These are phyloP conservation scores for Echeveria elegans DNA, from an alignment of 164 flowering plant genomes.

Conservation along the genomic window DNA sequence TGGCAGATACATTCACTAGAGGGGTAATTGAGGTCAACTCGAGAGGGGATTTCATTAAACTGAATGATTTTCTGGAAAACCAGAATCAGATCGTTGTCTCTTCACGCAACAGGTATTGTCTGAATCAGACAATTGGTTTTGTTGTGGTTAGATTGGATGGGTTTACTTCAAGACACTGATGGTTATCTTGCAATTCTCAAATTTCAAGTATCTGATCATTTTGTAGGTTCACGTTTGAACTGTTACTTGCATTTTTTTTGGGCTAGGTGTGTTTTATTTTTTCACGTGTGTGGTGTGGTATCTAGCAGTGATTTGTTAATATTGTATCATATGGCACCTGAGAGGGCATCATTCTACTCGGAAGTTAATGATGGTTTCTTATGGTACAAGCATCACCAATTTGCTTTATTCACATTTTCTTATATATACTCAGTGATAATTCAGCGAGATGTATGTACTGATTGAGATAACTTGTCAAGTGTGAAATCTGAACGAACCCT, in stretches of 20 bases:
- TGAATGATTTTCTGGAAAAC: background rate
- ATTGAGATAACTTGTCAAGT: background rate
- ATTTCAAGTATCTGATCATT: background rate
- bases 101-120: slow-evolving; percentile 5
- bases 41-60: background rate
- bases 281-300: background rate
- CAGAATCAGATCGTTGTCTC: slow-evolving; percentile 2
- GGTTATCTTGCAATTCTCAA: background rate
- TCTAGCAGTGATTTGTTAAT: background rate
- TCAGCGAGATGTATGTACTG: no score
- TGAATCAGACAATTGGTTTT: background rate
- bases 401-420: background rate
- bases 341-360: background rate
- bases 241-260: background rate
- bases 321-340: background rate
- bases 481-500: no score
- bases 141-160: background rate
- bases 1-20: background rate
- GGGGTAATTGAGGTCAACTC: slow-evolving; percentile 1
- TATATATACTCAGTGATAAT: background rate
- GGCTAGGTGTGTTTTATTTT: background rate
- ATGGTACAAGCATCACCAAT: background rate
- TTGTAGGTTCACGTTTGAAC: background rate
- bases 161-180: background rate
- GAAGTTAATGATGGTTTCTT: background rate